A percentile compares a stretch with the other conserved stretches of the same genome.
phyloP scores from a whole-genome alignment of 2,329 filamentous ascomycete species.

The Aspergillus terreus region DNA sequence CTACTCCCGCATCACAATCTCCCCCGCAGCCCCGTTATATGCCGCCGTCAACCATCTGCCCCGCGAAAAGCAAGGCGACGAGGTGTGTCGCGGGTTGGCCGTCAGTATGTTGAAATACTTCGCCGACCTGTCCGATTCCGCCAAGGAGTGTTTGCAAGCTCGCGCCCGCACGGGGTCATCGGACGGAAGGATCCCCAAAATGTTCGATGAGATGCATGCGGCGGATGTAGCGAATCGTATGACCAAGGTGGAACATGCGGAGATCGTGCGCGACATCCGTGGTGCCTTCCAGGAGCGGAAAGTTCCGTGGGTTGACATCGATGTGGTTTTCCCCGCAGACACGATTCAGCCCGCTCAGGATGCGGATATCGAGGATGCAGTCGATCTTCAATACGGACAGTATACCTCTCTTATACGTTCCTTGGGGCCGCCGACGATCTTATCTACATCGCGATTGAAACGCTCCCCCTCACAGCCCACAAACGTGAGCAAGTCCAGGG shows the following conservation, averaged over 20 bases:
- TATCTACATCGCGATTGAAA: slow-evolving; percentile 79
- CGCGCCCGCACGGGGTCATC: slow-evolving; percentile 51
- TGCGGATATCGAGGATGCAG: slow-evolving; percentile 31
- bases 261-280: slow-evolving; percentile 70
- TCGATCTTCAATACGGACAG: slow-evolving; percentile 62
- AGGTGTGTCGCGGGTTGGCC: slow-evolving; percentile 83
- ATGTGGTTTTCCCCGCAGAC: slow-evolving; percentile 77
- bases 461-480: slow-evolving; percentile 84
- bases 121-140: slow-evolving; percentile 71
- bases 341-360: slow-evolving; percentile 63
- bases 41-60: slow-evolving; percentile 84
- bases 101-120: slow-evolving; percentile 96
- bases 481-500: slow-evolving; percentile 70
- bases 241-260: slow-evolving; percentile 72
- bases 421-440: slow-evolving; percentile 78
- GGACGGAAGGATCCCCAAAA: slow-evolving; percentile 59
- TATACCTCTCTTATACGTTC: slow-evolving; percentile 74
- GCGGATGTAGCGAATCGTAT: slow-evolving; percentile 84
- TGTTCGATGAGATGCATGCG: slow-evolving; percentile 90
- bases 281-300: slow-evolving; percentile 76
- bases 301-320: slow-evolving; percentile 80
- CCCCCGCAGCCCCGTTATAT: slow-evolving; percentile 88
- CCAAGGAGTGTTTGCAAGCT: slow-evolving; percentile 66
- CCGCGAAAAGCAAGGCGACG: slow-evolving; percentile 91
- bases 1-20: slow-evolving; percentile 87